Percentiles rank a stretch among this genome's conserved stretches.
Evolutionary conservation across 768 basidiomycete species (phyloP).

Genomic region (Tylopilus intermedius): DNA sequence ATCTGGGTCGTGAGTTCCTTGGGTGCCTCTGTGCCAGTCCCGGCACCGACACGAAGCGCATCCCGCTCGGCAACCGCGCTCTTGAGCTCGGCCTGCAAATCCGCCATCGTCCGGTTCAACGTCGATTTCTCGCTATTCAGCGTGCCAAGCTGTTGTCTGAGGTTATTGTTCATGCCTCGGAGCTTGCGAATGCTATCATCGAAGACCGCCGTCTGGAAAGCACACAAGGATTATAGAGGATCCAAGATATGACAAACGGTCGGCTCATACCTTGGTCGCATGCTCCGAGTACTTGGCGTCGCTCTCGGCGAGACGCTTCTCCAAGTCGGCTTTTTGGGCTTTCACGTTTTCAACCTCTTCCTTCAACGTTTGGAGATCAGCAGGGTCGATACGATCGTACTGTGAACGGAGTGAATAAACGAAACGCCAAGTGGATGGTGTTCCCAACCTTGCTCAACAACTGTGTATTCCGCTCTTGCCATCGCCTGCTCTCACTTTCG

Average conservation of each 20-base stretch:
- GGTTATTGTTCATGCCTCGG: constrained; percentile 23
- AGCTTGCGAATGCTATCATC: constrained; percentile 41
- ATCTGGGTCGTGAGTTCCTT: constrained; percentile 34
- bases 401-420: constrained; percentile 23
- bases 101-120: constrained; percentile 25
- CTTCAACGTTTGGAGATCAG: constrained; percentile 74
- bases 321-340: constrained; percentile 34
- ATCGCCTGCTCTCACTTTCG: constrained; percentile 71
- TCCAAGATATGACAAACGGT: neutral
- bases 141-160: constrained; percentile 23
- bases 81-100: constrained; percentile 27
- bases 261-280: constrained; percentile 30
- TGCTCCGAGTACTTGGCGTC: constrained; percentile 28
- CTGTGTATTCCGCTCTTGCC: constrained; percentile 82
- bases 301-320: constrained; percentile 28
- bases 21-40: constrained; percentile 16
- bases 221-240: neutral
- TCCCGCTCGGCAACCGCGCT: constrained; percentile 28
- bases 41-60: constrained; percentile 16
- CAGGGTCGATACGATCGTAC: constrained; percentile 88
- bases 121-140: constrained; percentile 28
- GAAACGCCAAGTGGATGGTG: neutral
- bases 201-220: constrained; percentile 31
- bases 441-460: constrained; percentile 67
- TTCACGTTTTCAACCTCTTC: constrained; percentile 62